phyloP scores from a whole-genome alignment of 805 yeast genomes.

The Monosporozyma servazzii region DNA sequence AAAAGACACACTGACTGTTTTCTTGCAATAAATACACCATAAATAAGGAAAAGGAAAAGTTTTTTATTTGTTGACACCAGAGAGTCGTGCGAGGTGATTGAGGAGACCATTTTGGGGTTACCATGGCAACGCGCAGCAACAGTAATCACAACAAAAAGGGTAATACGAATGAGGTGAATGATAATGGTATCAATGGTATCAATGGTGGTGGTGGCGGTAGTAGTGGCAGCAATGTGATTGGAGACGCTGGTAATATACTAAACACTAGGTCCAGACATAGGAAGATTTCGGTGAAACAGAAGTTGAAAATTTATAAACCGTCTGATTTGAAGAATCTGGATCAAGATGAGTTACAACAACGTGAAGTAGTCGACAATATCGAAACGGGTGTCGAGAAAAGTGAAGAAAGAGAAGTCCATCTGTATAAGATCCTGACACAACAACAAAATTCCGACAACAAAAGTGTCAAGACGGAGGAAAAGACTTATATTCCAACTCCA shows the following conservation, averaged over 20 bases:
- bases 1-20: too few species aligned
- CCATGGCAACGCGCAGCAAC: slow-evolving; percentile 1
- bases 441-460: slow-evolving; percentile 38
- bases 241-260: slow-evolving; percentile 24
- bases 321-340: slow-evolving; percentile 75
- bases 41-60: not conserved
- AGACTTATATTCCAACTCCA: slow-evolving; percentile 83
- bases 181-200: slow-evolving; percentile 1
- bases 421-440: slow-evolving; percentile 65
- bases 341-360: slow-evolving; percentile 44
- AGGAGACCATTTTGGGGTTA: not conserved
- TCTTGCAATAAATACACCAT: too few species aligned
- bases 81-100: not conserved
- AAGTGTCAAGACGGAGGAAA: slow-evolving; percentile 28
- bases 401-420: slow-evolving; percentile 94
- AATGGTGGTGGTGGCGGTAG: not conserved
- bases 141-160: not conserved
- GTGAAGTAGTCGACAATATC: slow-evolving; percentile 69
- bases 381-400: slow-evolving; percentile 98
- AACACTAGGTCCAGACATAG: slow-evolving; percentile 85
- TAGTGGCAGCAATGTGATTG: not conserved
- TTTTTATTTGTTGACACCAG: not conserved
- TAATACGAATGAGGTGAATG: not conserved
- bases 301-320: slow-evolving; percentile 66
- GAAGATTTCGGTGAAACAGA: slow-evolving; percentile 86